These are phyloP conservation scores for Cladosporium oxysporum DNA, from an alignment of 2,329 filamentous ascomycete genomes.

Conservation along the genomic window DNA sequence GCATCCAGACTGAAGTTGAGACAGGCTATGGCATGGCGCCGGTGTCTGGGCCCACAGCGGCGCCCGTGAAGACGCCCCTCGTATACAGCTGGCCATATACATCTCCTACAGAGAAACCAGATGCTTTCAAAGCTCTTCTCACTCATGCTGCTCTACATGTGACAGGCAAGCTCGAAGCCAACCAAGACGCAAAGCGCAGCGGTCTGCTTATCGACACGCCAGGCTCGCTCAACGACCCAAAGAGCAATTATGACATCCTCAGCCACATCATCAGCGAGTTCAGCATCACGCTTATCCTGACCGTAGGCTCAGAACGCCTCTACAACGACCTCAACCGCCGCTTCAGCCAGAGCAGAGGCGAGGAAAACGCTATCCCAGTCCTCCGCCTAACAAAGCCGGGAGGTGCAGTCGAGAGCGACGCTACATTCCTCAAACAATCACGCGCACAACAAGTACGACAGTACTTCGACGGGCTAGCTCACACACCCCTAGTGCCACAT, in stretches of 20 bases:
- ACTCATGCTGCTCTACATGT: slow-evolving; percentile 78
- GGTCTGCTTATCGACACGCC: slow-evolving; percentile 87
- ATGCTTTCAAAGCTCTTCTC: slow-evolving; percentile 71
- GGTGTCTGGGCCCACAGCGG: slow-evolving; percentile 82
- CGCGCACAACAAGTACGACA: slow-evolving; percentile 79
- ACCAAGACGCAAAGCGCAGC: slow-evolving; percentile 67
- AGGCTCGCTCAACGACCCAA: slow-evolving; percentile 66
- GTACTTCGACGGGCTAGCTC: slow-evolving; percentile 85
- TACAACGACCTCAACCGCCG: slow-evolving; percentile 72
- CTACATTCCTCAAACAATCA: slow-evolving; percentile 69
- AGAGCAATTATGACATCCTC: slow-evolving; percentile 71
- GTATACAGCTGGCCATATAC: slow-evolving; percentile 84
- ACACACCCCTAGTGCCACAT: slow-evolving; percentile 76
- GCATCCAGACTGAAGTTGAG: slow-evolving; percentile 83
- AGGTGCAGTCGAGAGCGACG: slow-evolving; percentile 77
- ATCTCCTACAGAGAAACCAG: slow-evolving; percentile 69
- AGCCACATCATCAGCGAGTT: slow-evolving; percentile 75
- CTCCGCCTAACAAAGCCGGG: slow-evolving; percentile 81
- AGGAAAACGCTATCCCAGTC: slow-evolving; percentile 70
- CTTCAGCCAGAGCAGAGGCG: slow-evolving; percentile 53
- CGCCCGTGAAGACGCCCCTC: slow-evolving; percentile 88
- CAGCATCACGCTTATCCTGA: slow-evolving; percentile 72
- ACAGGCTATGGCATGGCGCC: slow-evolving; percentile 83
- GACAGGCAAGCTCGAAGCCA: slow-evolving; percentile 74
- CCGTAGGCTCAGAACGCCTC: slow-evolving; percentile 76